Evolutionary conservation across 2,329 filamentous ascomycete species (phyloP), one percentile per base, ranked within the genome.

Genomic region (Xylaria multiplex): DNA sequence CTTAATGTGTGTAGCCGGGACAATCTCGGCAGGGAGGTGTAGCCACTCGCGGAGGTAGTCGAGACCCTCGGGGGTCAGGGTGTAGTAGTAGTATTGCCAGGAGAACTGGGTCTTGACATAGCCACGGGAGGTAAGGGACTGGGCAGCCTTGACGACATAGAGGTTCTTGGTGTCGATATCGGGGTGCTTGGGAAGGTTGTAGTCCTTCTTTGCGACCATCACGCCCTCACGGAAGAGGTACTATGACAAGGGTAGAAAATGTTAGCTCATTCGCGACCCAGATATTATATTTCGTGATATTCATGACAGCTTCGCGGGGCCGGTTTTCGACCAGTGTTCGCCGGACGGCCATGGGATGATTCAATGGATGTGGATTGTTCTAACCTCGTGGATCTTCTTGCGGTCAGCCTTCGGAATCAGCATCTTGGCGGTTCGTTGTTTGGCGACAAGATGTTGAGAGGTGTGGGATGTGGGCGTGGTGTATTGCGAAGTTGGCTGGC

Each of bases 71-170:
- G 94, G 93, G 83, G 95, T 97, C 85, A 99, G 91, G 85, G 96
- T 97, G 91, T 99, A 99, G 92, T 99, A 99, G 91, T 98, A 97
- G 90, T 94, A 97, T 86, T 97, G 93, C 93, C 93, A 97, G 76
- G 93, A 97, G 92, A 99, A 99, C 85, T 96, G 96, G 78, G 96
- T 99, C 93, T 99, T 99, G 86, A 99, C 90, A 85, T 93, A 98
- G 82, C 95, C 95, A 83, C 96, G 95, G 77, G 94, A 97, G 87
- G 90, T 97, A 81, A 99, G 90, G 73, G 96, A 99, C 88, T 99
- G 96, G 86, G 90, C 91, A 80, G 96, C 96, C 91, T 99, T 99
- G 90, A 99, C 93, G 83, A 98, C 95, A 84, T 85, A 98, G 79
- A 99, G 93, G 90, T 99, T 99, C 91, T 97, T 97, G 84, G 93